Evolutionary conservation across 345 rosid genomes (phyloP).

Genomic region (Geranium rotundifolium): DNA sequence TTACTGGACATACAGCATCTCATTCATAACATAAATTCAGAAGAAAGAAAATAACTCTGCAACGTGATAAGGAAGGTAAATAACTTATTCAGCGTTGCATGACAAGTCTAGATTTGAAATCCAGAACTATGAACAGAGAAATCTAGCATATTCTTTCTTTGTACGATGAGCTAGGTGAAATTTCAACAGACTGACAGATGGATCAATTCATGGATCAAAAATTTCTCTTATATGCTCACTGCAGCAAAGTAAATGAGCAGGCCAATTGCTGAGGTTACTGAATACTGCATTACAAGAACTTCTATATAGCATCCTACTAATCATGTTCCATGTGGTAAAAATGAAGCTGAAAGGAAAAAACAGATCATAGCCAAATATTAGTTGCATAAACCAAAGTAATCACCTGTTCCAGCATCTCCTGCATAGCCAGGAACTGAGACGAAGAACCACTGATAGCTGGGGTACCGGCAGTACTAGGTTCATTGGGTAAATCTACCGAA

Average conservation of each 20-base stretch:
- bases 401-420: constrained; percentile 53
- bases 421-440: constrained; percentile 40
- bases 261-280: not conserved
- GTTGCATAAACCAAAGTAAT: constrained; percentile 5
- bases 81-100: not conserved
- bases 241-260: too few relatives aligned
- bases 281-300: not conserved
- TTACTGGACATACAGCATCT: not conserved
- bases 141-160: not conserved
- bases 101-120: not conserved
- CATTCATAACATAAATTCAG: not conserved
- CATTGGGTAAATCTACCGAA: constrained; percentile 49
- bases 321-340: not conserved
- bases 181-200: not conserved
- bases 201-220: not conserved
- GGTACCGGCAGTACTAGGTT: constrained; percentile 30
- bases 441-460: constrained; percentile 28
- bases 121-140: not conserved
- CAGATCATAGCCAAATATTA: not conserved
- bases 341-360: not conserved
- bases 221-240: too few relatives aligned
- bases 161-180: not conserved
- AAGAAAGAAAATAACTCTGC: not conserved
- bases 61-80: not conserved
- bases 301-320: not conserved